A percentile compares a stretch with the other conserved stretches of the same genome.
Evolutionary conservation across 352 stramenopile species (phyloP).

Genomic region (Pseudoperonospora humuli): DNA sequence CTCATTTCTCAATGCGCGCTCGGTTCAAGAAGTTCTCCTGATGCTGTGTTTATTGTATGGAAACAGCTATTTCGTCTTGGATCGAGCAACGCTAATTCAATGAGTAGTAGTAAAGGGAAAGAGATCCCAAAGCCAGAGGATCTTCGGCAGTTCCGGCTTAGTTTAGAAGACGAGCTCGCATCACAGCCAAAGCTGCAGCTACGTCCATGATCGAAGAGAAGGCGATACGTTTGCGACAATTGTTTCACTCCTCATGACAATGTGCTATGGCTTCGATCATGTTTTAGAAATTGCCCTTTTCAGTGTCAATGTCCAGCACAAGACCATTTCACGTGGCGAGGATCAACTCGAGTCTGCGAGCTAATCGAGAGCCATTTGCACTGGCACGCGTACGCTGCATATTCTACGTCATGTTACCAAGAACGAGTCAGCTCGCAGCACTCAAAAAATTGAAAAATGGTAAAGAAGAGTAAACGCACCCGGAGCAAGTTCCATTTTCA

Average conservation of each 20-base stretch:
- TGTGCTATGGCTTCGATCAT: too few species aligned
- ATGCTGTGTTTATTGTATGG: constrained; percentile 52
- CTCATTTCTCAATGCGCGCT: constrained; percentile 52
- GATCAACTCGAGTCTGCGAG: constrained; percentile 37
- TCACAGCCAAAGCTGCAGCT: constrained; percentile 54
- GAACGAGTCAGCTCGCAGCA: neutral
- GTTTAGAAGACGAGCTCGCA: constrained; percentile 39
- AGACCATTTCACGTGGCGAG: constrained; percentile 59
- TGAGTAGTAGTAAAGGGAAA: constrained; percentile 3
- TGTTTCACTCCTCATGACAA: too few species aligned
- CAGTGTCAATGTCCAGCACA: constrained; percentile 48
- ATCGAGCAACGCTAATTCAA: constrained; percentile 1
- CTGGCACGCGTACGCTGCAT: constrained; percentile 67
- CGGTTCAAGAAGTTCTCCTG: constrained; percentile 39
- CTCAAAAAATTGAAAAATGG: neutral
- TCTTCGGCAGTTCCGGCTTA: constrained; percentile 26
- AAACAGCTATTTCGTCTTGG: constrained; percentile 48
- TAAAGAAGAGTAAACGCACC: neutral
- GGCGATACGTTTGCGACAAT: constrained; percentile 1
- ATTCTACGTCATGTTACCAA: constrained; percentile 20
- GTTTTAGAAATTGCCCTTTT: constrained; percentile 7
- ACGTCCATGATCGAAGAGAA: constrained; percentile 20
- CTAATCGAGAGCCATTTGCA: constrained; percentile 73
- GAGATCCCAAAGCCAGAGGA: constrained; percentile 11
- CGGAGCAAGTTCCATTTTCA: constrained; percentile 41